Evolutionary conservation across 345 rosid species (phyloP).

Genomic region (Hibiscus trionum): DNA sequence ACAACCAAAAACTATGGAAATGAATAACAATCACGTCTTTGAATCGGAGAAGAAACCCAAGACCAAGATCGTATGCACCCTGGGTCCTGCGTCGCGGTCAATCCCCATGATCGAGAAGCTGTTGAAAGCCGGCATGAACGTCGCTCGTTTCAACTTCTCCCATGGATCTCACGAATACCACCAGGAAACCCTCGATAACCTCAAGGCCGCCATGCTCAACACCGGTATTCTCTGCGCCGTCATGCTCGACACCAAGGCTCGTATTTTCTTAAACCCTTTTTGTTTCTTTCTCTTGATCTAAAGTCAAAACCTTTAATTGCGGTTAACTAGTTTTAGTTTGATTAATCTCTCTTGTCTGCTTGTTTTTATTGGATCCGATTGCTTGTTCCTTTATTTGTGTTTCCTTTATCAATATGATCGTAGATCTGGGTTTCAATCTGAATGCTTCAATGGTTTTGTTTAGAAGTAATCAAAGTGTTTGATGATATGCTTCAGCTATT

Average conservation of each 20-base stretch:
- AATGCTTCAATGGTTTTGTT: not conserved
- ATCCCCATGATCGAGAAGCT: constrained; percentile 76
- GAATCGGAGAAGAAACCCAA: constrained; percentile 53
- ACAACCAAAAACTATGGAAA: not conserved
- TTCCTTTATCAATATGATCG: not conserved
- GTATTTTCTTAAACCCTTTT: not conserved
- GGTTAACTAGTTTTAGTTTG: no score
- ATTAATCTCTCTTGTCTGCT: not conserved
- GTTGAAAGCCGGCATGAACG: constrained; percentile 88
- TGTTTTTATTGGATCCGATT: not conserved
- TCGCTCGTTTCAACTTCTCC: constrained; percentile 94
- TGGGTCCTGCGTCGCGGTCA: constrained; percentile 89
- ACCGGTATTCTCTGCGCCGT: constrained; percentile 91
- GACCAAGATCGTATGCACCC: constrained; percentile 93
- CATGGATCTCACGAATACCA: constrained; percentile 94
- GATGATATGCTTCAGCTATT: not conserved
- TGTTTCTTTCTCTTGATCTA: not conserved
- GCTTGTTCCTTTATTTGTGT: not conserved
- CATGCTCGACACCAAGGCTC: constrained; percentile 93
- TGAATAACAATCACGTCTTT: not conserved
- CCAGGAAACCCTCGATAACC: constrained; percentile 88
- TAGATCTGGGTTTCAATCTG: not conserved
- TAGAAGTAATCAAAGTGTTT: not conserved
- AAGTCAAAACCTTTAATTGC: no score
- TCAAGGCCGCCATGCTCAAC: constrained; percentile 69